Percentiles rank a stretch among this genome's conserved stretches.
Evolutionary conservation across 208 protist genomes (phyloP).

Genomic region (Giardia muris): DNA sequence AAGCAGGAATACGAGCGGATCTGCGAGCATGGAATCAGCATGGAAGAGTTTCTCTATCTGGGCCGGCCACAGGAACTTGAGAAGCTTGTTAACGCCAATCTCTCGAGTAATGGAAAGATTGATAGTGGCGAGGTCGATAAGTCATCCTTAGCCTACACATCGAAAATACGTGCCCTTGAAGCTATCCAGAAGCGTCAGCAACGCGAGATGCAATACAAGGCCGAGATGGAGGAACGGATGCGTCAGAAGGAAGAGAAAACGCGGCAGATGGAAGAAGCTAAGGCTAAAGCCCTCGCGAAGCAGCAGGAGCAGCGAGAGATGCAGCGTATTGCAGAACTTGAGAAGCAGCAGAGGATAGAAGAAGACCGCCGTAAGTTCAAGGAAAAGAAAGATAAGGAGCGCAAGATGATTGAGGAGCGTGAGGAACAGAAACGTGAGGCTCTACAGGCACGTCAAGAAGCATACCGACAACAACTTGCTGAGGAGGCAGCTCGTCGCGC

Average conservation of each 20-base stretch:
- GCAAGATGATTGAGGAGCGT: not conserved
- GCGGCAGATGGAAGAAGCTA: not conserved
- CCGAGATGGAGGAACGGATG: not conserved
- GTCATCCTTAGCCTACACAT: not conserved
- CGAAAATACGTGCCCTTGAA: not conserved
- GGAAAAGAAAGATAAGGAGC: not conserved
- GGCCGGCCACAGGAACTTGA: not conserved
- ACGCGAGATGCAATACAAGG: not conserved
- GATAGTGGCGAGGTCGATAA: not conserved
- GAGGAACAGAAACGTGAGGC: not conserved
- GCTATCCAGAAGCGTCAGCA: not conserved
- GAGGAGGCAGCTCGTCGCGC: not conserved
- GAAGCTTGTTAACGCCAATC: not conserved
- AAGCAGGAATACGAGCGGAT: not conserved
- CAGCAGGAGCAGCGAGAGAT: not conserved
- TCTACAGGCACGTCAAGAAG: not conserved
- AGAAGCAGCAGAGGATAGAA: not conserved
- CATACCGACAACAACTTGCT: not conserved
- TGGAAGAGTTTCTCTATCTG: not conserved
- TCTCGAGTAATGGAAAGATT: not conserved
- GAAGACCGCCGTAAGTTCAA: not conserved
- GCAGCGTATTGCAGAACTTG: not conserved
- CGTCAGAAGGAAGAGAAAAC: not conserved
- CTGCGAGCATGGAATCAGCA: not conserved
- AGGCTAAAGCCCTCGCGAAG: not conserved